Conservation (phyloP, 163 green algal species). For the Scenedesmus sp. region DNA sequence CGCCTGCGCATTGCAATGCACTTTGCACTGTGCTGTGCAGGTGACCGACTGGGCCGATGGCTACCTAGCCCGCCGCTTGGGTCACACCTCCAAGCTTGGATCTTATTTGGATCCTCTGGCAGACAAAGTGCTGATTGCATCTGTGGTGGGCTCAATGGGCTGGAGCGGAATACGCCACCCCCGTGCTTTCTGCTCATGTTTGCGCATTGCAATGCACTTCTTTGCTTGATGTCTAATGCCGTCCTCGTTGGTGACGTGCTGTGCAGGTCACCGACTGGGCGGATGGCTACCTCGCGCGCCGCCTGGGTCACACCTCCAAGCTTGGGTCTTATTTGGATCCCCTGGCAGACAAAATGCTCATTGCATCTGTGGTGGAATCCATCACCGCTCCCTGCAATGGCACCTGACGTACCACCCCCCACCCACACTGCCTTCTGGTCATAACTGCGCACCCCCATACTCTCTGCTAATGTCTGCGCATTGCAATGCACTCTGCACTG, state of each 20-base stretch:
- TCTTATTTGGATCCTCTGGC: slow-evolving; percentile 95
- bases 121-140: slow-evolving; percentile 86
- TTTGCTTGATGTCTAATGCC: too few species aligned
- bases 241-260: too few species aligned
- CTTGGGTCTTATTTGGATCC: slow-evolving; percentile 96
- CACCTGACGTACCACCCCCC: too few species aligned
- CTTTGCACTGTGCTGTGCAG: slow-evolving; percentile 40
- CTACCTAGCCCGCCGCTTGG: slow-evolving; percentile 75
- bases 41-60: slow-evolving; percentile 88
- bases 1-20: neutral
- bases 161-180: slow-evolving; percentile 33
- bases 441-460: neutral
- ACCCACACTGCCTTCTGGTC: slow-evolving; percentile 62
- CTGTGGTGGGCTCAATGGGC: slow-evolving; percentile 78
- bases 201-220: too few species aligned
- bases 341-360: slow-evolving; percentile 89
- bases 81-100: slow-evolving; percentile 86
- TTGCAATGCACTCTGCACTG: neutral
- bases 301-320: slow-evolving; percentile 75
- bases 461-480: too few species aligned
- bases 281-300: slow-evolving; percentile 85
- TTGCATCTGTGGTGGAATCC: slow-evolving; percentile 76
- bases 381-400: too few species aligned
- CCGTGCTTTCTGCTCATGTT: too few species aligned
- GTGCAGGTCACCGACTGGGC: slow-evolving; percentile 83